Percentiles rank a stretch among this genome's conserved stretches.
Evolutionary conservation across 1,284 basidiomycete genomes (phyloP).

Genomic region (Fistulina hepatica): DNA sequence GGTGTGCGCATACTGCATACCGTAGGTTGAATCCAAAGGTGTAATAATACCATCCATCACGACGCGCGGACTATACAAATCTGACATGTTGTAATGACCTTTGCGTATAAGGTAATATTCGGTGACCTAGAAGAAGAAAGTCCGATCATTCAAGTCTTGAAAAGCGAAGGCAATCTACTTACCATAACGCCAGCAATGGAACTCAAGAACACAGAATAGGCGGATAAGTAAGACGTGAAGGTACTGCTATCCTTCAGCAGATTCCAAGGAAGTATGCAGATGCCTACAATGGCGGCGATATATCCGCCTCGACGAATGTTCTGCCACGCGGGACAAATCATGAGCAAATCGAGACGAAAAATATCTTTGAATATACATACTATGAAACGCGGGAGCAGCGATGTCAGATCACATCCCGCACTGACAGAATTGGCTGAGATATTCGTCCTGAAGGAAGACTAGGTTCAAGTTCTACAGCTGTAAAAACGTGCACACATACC

Average conservation of each 20-base stretch:
- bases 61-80: slow-evolving; percentile 55
- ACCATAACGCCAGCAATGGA: slow-evolving; percentile 80
- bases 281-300: slow-evolving; percentile 63
- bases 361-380: slow-evolving; percentile 24
- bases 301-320: slow-evolving; percentile 81
- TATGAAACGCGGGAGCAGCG: slow-evolving; percentile 71
- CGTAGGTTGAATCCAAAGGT: slow-evolving; percentile 66
- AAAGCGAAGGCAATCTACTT: slow-evolving; percentile 7
- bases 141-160: not conserved
- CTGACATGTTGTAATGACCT: slow-evolving; percentile 60
- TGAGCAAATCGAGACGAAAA: slow-evolving; percentile 1
- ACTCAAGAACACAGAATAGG: slow-evolving; percentile 75
- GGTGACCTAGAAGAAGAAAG: slow-evolving; percentile 36
- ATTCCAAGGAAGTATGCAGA: slow-evolving; percentile 75
- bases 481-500: slow-evolving; percentile 18
- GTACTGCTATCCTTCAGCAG: slow-evolving; percentile 64
- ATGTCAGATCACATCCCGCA: slow-evolving; percentile 78
- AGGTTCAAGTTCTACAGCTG: slow-evolving; percentile 5
- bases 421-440: slow-evolving; percentile 80
- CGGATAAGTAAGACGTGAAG: slow-evolving; percentile 77
- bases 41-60: slow-evolving; percentile 68
- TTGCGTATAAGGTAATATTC: slow-evolving; percentile 75
- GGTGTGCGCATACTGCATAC: too few species aligned
- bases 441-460: slow-evolving; percentile 42
- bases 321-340: slow-evolving; percentile 20